Percentiles rank a stretch among this genome's conserved stretches.
Evolutionary conservation across 2,329 filamentous ascomycete species (phyloP).

Genomic region (Fusarium coicis): DNA sequence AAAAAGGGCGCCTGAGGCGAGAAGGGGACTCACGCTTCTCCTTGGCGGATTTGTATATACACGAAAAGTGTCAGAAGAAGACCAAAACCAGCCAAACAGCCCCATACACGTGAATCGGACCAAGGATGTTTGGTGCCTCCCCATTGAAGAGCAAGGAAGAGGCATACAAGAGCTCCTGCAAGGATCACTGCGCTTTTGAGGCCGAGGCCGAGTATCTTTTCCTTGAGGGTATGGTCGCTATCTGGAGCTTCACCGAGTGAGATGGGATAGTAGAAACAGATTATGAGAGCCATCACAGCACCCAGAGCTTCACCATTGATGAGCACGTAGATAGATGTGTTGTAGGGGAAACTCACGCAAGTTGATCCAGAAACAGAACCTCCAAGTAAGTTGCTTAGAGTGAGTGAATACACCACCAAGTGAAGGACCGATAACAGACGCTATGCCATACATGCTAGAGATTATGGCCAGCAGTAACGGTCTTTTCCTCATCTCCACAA

Average conservation of each 20-base stretch:
- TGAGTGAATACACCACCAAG: conserved; percentile 38
- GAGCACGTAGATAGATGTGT: too few relatives aligned
- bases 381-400: conserved; percentile 33
- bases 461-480: conserved; percentile 31
- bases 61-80: conserved; percentile 28
- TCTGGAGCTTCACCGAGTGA: conserved; percentile 19
- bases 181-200: conserved; percentile 32
- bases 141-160: conserved; percentile 42
- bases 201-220: conserved; percentile 15
- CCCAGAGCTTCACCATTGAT: not conserved
- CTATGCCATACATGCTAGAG: conserved; percentile 38
- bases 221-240: not conserved
- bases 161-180: conserved; percentile 10
- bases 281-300: conserved; percentile 10
- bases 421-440: conserved; percentile 29
- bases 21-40: conserved; percentile 16
- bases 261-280: conserved; percentile 15
- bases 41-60: conserved; percentile 20
- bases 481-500: conserved; percentile 25
- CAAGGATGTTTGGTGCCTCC: conserved; percentile 37
- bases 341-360: conserved; percentile 18
- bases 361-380: conserved; percentile 42
- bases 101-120: conserved; percentile 39
- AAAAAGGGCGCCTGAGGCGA: not conserved
- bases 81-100: conserved; percentile 34